Evolutionary conservation across 768 basidiomycete genomes (phyloP), one percentile per base, ranked within the genome.

Genomic region (Russula virescens): DNA sequence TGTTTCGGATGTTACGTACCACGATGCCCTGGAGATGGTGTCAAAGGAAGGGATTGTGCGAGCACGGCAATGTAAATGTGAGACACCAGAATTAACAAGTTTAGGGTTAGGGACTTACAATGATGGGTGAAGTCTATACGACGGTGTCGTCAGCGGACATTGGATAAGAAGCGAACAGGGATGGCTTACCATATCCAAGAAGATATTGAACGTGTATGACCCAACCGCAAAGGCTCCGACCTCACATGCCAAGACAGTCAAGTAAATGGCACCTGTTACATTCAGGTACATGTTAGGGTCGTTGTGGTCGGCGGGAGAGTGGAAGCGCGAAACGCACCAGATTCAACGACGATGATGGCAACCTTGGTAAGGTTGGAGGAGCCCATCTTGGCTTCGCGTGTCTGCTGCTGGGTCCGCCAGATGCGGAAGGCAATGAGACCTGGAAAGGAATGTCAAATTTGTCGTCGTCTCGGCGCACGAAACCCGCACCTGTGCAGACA

Each of bases 371-470:
- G 64, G 53, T 28, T 66, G 25, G 55, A 54, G 11, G 55, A 54
- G 11, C 61, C 62, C 62, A 66, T 58, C 64, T 66, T 66, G 21
- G 62, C 61, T 19, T 66, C 64, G 9, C 52, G 61, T 13, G 62
- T 66, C 52, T 64, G 62, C 14, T 35, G 35, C 31, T 66, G 64
- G 3, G 55, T 64, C 47, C 53, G 47, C 64, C 64, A 66, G 13
- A 66, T 66, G 26, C 62, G 64, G 57, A 50, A 63, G 0, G 64
- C 64, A 38, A 66, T 66, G 14, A 66, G 57, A 1, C 62, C 64
- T 66, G 7, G 13, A 5, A 55, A 61, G 8, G 13, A 23, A 6
- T 18, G 46, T 55, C 18, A 47, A 43, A 31, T 4, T 25, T 5
- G 18, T 26, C 13, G 42, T 23, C 31, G 10, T 10, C 1, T 16